A percentile compares a stretch with the other conserved stretches of the same genome.
Evolutionary conservation across 352 stramenopile species (phyloP).

Genomic region (Lagenidium sp.): DNA sequence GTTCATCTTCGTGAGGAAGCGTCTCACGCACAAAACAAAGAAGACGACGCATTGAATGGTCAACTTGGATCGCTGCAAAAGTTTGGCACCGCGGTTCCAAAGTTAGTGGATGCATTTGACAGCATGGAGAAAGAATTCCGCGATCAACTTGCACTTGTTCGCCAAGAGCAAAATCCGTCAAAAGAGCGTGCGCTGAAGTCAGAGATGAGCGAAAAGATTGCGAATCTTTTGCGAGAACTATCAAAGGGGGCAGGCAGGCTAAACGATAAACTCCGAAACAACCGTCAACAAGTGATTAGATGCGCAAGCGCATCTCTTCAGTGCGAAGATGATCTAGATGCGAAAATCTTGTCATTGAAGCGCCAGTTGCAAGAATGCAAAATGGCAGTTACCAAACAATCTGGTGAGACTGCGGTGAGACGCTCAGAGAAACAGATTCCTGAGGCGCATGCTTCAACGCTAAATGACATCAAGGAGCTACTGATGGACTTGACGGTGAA

Average conservation of each 20-base stretch:
- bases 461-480: slow-evolving; percentile 29
- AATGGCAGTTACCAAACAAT: background rate
- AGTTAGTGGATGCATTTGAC: slow-evolving; percentile 25
- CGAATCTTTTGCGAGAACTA: slow-evolving; percentile 2
- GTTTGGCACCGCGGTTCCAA: slow-evolving; percentile 30
- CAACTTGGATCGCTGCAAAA: slow-evolving; percentile 23
- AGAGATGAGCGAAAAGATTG: slow-evolving; percentile 22
- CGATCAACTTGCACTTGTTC: slow-evolving; percentile 21
- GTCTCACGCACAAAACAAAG: slow-evolving; percentile 37
- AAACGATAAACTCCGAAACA: slow-evolving; percentile 3
- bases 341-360: too few relatives aligned
- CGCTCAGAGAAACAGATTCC: slow-evolving; percentile 24
- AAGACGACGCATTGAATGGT: slow-evolving; percentile 28
- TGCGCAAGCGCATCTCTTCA: background rate
- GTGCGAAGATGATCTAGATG: slow-evolving; percentile 2
- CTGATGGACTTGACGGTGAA: slow-evolving; percentile 18
- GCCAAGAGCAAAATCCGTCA: slow-evolving; percentile 49
- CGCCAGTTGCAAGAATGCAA: background rate
- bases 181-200: slow-evolving; percentile 29
- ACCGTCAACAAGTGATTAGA: slow-evolving; percentile 1
- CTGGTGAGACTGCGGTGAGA: background rate
- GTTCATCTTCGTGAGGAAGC: slow-evolving; percentile 29
- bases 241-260: slow-evolving; percentile 3
- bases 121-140: slow-evolving; percentile 36
- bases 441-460: slow-evolving; percentile 25